phyloP scores from a whole-genome alignment of 2,329 filamentous ascomycete species.

The Diaporthe helianthi region DNA sequence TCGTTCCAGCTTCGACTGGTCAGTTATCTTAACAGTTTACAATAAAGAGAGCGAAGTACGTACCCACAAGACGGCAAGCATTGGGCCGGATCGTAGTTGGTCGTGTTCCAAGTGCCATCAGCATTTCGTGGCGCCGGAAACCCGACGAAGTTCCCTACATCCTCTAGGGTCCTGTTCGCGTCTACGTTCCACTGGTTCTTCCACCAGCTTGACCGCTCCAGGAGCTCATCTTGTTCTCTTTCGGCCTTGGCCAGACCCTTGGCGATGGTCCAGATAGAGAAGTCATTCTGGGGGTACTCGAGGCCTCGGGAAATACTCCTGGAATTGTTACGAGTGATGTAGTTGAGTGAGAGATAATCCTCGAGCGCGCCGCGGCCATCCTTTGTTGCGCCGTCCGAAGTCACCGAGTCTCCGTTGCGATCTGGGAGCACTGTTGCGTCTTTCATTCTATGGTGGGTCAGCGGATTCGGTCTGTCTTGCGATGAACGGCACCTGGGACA shows the following conservation, averaged over 20 bases:
- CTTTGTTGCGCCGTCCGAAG: constrained; percentile 56
- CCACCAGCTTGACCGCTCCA: constrained; percentile 22
- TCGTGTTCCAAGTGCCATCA: constrained; percentile 18
- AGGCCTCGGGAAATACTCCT: constrained; percentile 57
- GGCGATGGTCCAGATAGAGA: constrained; percentile 59
- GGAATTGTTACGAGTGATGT: constrained; percentile 55
- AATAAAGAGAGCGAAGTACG: background rate
- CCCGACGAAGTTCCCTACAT: constrained; percentile 7
- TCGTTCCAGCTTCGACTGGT: constrained; percentile 7
- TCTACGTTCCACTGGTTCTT: constrained; percentile 27
- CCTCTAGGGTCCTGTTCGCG: constrained; percentile 5
- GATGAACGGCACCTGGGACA: no score
- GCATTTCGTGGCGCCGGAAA: constrained; percentile 27
- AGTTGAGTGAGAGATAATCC: constrained; percentile 58
- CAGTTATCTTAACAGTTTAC: background rate
- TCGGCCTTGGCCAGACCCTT: constrained; percentile 6
- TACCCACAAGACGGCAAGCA: constrained; percentile 22
- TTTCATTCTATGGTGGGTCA: constrained; percentile 42
- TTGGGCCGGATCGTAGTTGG: constrained; percentile 15
- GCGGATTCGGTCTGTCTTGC: background rate
- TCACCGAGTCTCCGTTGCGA: constrained; percentile 52
- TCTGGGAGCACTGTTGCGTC: constrained; percentile 58
- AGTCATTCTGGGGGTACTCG: constrained; percentile 62
- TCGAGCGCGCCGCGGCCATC: constrained; percentile 61
- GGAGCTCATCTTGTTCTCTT: background rate